phyloP scores from a whole-genome alignment of 176 grass and related monocot species.

The Ensete ventricosum region DNA sequence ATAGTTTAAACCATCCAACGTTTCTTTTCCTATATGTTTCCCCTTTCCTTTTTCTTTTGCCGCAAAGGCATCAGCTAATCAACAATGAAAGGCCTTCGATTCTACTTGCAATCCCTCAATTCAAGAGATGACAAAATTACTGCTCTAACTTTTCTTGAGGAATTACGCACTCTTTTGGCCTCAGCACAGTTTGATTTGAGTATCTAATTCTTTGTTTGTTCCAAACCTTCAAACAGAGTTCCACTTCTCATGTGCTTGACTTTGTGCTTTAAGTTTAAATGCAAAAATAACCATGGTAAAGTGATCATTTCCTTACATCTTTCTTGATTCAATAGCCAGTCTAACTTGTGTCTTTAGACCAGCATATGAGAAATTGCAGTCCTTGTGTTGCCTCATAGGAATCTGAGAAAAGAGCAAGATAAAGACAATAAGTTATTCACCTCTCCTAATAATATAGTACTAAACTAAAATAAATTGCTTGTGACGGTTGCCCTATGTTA shows the following conservation, averaged over 20 bases:
- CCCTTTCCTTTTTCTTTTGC: too few relatives aligned
- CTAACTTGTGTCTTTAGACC: slow-evolving; percentile 98
- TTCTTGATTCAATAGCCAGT: slow-evolving; percentile 72
- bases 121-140: too few relatives aligned
- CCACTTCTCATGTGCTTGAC: neutral
- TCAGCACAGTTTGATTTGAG: too few relatives aligned
- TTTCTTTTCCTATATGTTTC: too few relatives aligned
- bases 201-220: too few relatives aligned
- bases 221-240: too few relatives aligned
- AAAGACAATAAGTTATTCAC: slow-evolving; percentile 1
- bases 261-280: neutral
- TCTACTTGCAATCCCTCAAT: too few relatives aligned
- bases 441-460: neutral
- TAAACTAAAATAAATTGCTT: neutral
- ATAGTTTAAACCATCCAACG: too few relatives aligned
- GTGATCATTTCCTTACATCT: slow-evolving; percentile 44
- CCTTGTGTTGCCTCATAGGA: slow-evolving; percentile 92
- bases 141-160: too few relatives aligned
- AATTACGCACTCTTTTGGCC: too few relatives aligned
- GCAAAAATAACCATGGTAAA: neutral
- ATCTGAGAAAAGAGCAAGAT: slow-evolving; percentile 35
- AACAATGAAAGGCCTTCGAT: too few relatives aligned
- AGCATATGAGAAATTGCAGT: slow-evolving; percentile 99
- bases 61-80: too few relatives aligned
- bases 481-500: neutral